Evolutionary conservation across 2,329 filamentous ascomycete genomes (phyloP).

Genomic region (Dendrostoma leiphaemia): DNA sequence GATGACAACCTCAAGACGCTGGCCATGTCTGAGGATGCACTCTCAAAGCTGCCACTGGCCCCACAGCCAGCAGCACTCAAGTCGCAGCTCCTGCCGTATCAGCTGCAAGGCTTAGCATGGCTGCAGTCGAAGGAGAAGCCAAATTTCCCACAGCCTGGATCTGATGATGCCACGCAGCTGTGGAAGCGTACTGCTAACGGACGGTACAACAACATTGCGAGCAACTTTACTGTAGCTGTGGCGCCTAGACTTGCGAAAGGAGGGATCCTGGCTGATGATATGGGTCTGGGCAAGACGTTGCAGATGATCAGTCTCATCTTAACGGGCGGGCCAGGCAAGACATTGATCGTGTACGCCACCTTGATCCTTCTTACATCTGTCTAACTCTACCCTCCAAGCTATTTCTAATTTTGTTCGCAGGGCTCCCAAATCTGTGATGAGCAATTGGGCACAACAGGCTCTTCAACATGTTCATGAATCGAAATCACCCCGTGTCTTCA

Average conservation of each 20-base stretch:
- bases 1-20: slow-evolving; percentile 67
- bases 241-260: slow-evolving; percentile 69
- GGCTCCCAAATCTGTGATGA: slow-evolving; percentile 30
- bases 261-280: slow-evolving; percentile 86
- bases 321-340: slow-evolving; percentile 55
- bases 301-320: slow-evolving; percentile 81
- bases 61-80: slow-evolving; percentile 63
- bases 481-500: slow-evolving; percentile 63
- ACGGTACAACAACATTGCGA: slow-evolving; percentile 67
- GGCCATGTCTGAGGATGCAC: slow-evolving; percentile 66
- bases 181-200: slow-evolving; percentile 61
- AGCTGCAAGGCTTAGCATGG: slow-evolving; percentile 80
- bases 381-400: background rate
- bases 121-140: slow-evolving; percentile 75
- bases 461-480: slow-evolving; percentile 65
- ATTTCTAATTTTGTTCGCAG: background rate
- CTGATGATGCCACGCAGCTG: slow-evolving; percentile 67
- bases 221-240: slow-evolving; percentile 58
- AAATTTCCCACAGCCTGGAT: slow-evolving; percentile 55
- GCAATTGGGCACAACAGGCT: slow-evolving; percentile 84
- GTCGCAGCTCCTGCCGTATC: slow-evolving; percentile 74
- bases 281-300: slow-evolving; percentile 88
- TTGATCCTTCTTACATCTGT: too few relatives aligned
- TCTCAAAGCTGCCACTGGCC: slow-evolving; percentile 71
- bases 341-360: slow-evolving; percentile 71